Evolutionary conservation across 176 grass and related monocot genomes (phyloP).

Genomic region (Eleusine indica): DNA sequence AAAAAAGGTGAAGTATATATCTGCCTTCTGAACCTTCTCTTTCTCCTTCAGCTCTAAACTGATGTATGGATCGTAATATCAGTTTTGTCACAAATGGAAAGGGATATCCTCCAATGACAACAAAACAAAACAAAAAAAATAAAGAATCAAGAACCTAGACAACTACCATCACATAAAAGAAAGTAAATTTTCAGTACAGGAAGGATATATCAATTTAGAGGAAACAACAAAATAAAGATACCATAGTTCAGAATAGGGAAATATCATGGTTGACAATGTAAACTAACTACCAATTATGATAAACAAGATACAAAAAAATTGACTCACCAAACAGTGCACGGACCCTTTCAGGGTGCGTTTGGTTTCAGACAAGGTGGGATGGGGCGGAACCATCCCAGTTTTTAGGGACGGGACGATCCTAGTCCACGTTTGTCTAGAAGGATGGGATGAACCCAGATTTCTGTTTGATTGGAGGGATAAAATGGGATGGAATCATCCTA

Average conservation of each 20-base stretch:
- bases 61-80: background rate
- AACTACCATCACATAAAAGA: too few species aligned
- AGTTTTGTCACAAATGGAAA: background rate
- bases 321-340: constrained; percentile 77
- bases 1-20: background rate
- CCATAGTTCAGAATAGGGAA: background rate
- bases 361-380: too few species aligned
- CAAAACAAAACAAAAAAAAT: background rate
- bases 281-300: background rate
- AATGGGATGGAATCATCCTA: too few species aligned
- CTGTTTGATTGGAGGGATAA: too few species aligned
- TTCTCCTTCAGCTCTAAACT: background rate
- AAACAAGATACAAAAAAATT: constrained; percentile 21
- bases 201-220: too few species aligned
- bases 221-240: background rate
- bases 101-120: background rate
- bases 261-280: background rate
- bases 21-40: background rate
- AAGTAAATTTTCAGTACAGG: too few species aligned
- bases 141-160: background rate
- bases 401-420: too few species aligned
- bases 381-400: too few species aligned
- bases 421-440: too few species aligned
- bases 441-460: too few species aligned
- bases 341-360: constrained; percentile 48